Evolutionary conservation across 2,329 filamentous ascomycete genomes (phyloP).

Genomic region (Monilinia laxa): DNA sequence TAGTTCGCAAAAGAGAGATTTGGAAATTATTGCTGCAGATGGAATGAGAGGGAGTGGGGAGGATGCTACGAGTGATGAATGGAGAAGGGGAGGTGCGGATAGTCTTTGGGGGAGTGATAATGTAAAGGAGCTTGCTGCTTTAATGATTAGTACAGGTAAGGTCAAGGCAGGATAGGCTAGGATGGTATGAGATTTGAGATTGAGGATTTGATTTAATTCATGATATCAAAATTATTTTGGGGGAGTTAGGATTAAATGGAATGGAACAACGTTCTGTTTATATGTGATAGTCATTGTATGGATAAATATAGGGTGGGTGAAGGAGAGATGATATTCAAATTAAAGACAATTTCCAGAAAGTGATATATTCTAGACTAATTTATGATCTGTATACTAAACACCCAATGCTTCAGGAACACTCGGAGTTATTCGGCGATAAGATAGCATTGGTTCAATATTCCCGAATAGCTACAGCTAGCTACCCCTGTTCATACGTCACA

Average conservation of each 20-base stretch:
- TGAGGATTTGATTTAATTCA: neutral
- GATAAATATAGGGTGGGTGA: neutral
- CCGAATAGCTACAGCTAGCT: slow-evolving; percentile 3
- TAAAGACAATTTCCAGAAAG: neutral
- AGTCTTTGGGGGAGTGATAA: slow-evolving; percentile 62
- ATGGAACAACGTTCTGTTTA: neutral
- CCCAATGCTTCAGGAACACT: neutral
- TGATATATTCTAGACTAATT: neutral
- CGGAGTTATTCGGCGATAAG: slow-evolving; percentile 3
- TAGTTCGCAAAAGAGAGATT: slow-evolving; percentile 72
- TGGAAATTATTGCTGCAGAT: slow-evolving; percentile 38
- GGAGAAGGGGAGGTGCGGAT: slow-evolving; percentile 62
- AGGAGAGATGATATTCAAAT: slow-evolving; percentile 7
- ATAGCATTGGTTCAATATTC: neutral
- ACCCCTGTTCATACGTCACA: slow-evolving; percentile 13
- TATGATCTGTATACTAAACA: neutral
- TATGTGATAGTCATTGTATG: slow-evolving; percentile 16
- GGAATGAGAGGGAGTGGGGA: slow-evolving; percentile 56
- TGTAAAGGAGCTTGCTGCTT: slow-evolving; percentile 63
- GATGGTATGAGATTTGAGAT: neutral
- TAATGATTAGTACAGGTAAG: slow-evolving; percentile 46
- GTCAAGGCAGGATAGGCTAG: neutral
- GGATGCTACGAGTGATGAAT: slow-evolving; percentile 61
- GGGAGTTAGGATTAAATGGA: slow-evolving; percentile 11
- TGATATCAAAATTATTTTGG: slow-evolving; percentile 19